Percentiles rank a stretch among this genome's conserved stretches.
phyloP scores from a whole-genome alignment of 140 eudicot genomes.

The Cichorium intybus region DNA sequence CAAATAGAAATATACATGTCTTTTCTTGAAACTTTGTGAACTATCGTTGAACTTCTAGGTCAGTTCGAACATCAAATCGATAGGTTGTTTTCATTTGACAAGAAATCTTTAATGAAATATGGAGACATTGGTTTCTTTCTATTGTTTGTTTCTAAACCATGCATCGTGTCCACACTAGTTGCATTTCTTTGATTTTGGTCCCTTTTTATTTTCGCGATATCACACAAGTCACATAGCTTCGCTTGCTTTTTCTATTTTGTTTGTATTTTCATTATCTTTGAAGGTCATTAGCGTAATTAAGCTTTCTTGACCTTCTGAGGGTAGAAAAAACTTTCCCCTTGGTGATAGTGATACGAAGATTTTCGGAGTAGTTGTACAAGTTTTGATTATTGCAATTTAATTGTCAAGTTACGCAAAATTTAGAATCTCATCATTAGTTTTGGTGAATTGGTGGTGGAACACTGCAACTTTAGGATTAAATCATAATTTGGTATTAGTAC shows the following conservation, averaged over 20 bases:
- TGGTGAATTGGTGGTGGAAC: too few relatives aligned
- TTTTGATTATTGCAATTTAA: too few relatives aligned
- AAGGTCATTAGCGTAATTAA: too few relatives aligned
- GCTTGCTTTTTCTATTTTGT: not conserved
- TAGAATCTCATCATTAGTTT: too few relatives aligned
- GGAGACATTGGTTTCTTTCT: not conserved
- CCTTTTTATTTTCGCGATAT: not conserved
- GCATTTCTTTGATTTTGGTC: not conserved
- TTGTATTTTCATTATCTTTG: not conserved
- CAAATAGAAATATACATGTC: not conserved
- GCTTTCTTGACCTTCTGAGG: too few relatives aligned
- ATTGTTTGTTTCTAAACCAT: not conserved
- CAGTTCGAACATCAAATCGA: not conserved
- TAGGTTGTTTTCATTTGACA: constrained; percentile 1
- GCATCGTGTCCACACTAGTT: not conserved
- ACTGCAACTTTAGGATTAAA: too few relatives aligned
- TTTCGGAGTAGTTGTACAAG: too few relatives aligned
- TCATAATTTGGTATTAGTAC: too few relatives aligned
- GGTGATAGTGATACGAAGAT: too few relatives aligned
- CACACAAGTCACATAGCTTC: not conserved
- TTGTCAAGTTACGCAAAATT: too few relatives aligned
- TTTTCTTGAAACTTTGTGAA: not conserved
- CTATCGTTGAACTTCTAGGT: not conserved
- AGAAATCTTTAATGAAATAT: not conserved
- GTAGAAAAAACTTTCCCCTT: too few relatives aligned